A percentile compares a stretch with the other conserved stretches of the same genome.
These are phyloP conservation scores for Aspergillus neotritici DNA, from an alignment of 2,329 filamentous ascomycete genomes.

Conservation along the genomic window DNA sequence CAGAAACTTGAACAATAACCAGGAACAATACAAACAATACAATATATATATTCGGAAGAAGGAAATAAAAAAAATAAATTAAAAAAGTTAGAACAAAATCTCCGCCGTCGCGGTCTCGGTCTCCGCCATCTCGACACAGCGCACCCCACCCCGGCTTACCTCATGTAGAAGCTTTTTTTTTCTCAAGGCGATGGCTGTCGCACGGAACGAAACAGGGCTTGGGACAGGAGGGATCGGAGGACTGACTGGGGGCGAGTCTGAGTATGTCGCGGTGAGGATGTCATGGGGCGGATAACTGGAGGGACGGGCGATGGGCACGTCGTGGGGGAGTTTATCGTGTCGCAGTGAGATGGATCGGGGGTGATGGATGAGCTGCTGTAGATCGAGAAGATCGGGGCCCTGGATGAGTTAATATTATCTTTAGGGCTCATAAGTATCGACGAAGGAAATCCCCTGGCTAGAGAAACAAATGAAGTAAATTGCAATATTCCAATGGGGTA, in stretches of 20 bases:
- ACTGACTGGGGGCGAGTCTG: constrained; percentile 33
- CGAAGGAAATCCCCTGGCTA: constrained; percentile 40
- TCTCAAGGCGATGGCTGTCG: constrained; percentile 41
- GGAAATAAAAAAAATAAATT: too few species aligned
- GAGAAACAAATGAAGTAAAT: constrained; percentile 2
- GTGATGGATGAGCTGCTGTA: constrained; percentile 22
- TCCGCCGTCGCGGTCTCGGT: constrained; percentile 39
- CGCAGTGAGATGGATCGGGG: constrained; percentile 36
- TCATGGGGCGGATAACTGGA: constrained; percentile 42
- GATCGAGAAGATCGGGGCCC: constrained; percentile 35
- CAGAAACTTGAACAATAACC: too few species aligned
- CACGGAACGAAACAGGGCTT: constrained; percentile 35
- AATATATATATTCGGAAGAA: too few species aligned
- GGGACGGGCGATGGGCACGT: constrained; percentile 36
- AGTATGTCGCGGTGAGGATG: constrained; percentile 42
- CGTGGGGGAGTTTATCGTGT: constrained; percentile 43
- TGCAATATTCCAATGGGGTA: too few species aligned
- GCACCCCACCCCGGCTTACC: constrained; percentile 37
- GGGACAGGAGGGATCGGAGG: constrained; percentile 40
- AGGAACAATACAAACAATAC: too few species aligned
- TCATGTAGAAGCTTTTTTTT: too few species aligned
- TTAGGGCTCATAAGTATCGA: constrained; percentile 43
- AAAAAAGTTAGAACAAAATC: constrained; percentile 39
- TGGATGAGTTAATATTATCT: constrained; percentile 41
- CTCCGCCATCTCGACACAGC: constrained; percentile 36